phyloP scores from a whole-genome alignment of 208 protist species.

The Trypanosoma theileri region DNA sequence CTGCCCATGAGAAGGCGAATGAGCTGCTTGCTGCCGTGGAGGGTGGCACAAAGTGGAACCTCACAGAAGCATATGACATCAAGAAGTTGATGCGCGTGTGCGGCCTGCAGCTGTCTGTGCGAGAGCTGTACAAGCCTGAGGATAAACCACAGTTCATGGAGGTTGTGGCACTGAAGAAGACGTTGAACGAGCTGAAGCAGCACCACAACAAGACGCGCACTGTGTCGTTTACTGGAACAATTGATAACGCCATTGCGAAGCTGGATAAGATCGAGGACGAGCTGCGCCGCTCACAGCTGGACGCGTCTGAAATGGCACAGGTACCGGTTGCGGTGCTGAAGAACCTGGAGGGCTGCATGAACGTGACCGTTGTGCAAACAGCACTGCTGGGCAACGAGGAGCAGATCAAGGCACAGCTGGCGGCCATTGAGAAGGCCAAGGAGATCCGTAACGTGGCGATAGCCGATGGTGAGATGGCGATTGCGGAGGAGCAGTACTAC shows the following conservation, averaged over 20 bases:
- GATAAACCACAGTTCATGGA: conserved; percentile 62
- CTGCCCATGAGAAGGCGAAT: conserved; percentile 47
- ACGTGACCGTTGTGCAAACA: conserved; percentile 50
- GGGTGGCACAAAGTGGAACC: conserved; percentile 51
- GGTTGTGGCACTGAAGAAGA: conserved; percentile 47
- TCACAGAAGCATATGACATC: conserved; percentile 56
- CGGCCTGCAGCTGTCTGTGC: conserved; percentile 46
- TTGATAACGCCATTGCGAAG: conserved; percentile 53
- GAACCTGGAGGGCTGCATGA: conserved; percentile 53
- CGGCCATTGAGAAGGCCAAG: conserved; percentile 44
- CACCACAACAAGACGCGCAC: conserved; percentile 61
- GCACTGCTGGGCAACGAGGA: conserved; percentile 56
- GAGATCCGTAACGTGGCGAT: conserved; percentile 50
- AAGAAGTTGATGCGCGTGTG: conserved; percentile 63
- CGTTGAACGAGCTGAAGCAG: conserved; percentile 53
- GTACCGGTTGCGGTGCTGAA: conserved; percentile 47
- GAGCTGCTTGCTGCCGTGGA: conserved; percentile 45
- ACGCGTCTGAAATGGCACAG: conserved; percentile 50
- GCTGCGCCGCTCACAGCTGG: conserved; percentile 54
- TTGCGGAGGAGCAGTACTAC: conserved; percentile 65
- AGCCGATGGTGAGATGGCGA: conserved; percentile 54
- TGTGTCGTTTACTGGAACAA: conserved; percentile 50
- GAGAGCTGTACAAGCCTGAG: conserved; percentile 60
- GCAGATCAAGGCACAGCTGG: conserved; percentile 51
- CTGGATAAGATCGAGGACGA: conserved; percentile 60